These are phyloP conservation scores for Annulohypoxylon stygium DNA, from an alignment of 495 filamentous ascomycete genomes.

Conservation along the genomic window DNA sequence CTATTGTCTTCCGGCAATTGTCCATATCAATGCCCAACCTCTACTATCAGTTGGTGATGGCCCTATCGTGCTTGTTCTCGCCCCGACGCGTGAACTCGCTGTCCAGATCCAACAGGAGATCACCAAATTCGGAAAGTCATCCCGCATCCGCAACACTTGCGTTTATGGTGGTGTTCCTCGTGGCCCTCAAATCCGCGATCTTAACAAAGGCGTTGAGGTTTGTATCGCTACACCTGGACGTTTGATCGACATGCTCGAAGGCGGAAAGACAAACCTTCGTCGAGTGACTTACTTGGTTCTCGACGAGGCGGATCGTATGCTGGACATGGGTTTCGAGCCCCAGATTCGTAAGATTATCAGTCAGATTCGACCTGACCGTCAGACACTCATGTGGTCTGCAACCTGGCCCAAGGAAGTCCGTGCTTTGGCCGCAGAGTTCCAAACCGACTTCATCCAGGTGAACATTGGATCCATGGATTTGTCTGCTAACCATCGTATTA, in stretches of 20 bases:
- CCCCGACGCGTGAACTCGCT: slow-evolving; percentile 95
- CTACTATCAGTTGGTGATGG: slow-evolving; percentile 97
- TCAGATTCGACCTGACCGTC: slow-evolving; percentile 98
- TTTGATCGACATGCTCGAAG: slow-evolving; percentile 98
- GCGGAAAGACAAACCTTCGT: slow-evolving; percentile 96
- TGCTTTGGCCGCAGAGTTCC: slow-evolving; percentile 92
- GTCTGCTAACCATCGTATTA: slow-evolving; percentile 98
- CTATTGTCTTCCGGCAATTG: slow-evolving; percentile 98
- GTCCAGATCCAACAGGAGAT: slow-evolving; percentile 98
- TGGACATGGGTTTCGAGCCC: slow-evolving; percentile 93
- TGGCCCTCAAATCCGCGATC: slow-evolving; percentile 94
- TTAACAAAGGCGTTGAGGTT: slow-evolving; percentile 87
- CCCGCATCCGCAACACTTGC: slow-evolving; percentile 97
- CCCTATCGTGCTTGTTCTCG: slow-evolving; percentile 94
- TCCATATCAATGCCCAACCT: slow-evolving; percentile 99
- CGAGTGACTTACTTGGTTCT: slow-evolving; percentile 96
- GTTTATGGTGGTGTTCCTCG: slow-evolving; percentile 99
- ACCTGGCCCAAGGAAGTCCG: slow-evolving; percentile 99
- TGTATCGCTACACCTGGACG: slow-evolving; percentile 97
- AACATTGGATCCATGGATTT: slow-evolving; percentile 98
- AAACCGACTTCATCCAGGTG: slow-evolving; percentile 97
- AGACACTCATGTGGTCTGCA: slow-evolving; percentile 99
- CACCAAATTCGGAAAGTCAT: slow-evolving; percentile 97
- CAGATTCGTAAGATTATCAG: slow-evolving; percentile 95
- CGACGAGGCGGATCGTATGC: slow-evolving; percentile 90